Evolutionary conservation across 768 basidiomycete species (phyloP).

Genomic region (Trametes gibbosa): DNA sequence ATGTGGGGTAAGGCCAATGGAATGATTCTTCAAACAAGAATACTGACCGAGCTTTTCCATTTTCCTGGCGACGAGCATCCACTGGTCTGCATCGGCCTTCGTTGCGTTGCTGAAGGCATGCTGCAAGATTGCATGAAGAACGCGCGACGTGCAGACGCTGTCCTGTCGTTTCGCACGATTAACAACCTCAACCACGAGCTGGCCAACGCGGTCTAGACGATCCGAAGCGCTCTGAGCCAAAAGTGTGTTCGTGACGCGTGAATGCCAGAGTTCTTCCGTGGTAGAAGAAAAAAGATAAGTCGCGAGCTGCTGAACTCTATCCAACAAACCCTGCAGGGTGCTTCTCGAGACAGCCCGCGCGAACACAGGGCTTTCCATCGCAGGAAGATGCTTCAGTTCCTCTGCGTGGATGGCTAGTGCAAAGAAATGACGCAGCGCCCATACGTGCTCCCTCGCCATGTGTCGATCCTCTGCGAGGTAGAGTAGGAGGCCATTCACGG

Average conservation of each 20-base stretch:
- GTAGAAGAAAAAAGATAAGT: conserved; percentile 61
- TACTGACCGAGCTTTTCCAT: conserved; percentile 60
- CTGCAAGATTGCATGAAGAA: conserved; percentile 60
- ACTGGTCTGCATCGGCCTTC: conserved; percentile 66
- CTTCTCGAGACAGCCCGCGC: conserved; percentile 33
- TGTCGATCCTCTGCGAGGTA: conserved; percentile 58
- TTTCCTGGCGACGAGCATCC: conserved; percentile 69
- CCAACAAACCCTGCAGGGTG: conserved; percentile 40
- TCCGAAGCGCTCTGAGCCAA: conserved; percentile 26
- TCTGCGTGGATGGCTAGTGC: conserved; percentile 59
- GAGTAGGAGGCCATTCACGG: conserved; percentile 52
- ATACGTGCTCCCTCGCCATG: conserved; percentile 54
- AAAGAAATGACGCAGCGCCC: conserved; percentile 70
- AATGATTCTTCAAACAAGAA: neutral
- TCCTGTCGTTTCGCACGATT: conserved; percentile 37
- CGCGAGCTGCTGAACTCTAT: conserved; percentile 49
- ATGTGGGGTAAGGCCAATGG: neutral
- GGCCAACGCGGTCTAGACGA: conserved; percentile 25
- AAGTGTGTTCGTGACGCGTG: conserved; percentile 37
- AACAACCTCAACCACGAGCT: conserved; percentile 36
- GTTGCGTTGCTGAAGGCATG: conserved; percentile 58
- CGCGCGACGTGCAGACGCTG: conserved; percentile 51
- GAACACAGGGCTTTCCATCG: conserved; percentile 49
- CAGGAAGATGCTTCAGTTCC: conserved; percentile 57
- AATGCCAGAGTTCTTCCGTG: conserved; percentile 51